phyloP scores from a whole-genome alignment of 164 flowering plant species.

The Malania oleifera region DNA sequence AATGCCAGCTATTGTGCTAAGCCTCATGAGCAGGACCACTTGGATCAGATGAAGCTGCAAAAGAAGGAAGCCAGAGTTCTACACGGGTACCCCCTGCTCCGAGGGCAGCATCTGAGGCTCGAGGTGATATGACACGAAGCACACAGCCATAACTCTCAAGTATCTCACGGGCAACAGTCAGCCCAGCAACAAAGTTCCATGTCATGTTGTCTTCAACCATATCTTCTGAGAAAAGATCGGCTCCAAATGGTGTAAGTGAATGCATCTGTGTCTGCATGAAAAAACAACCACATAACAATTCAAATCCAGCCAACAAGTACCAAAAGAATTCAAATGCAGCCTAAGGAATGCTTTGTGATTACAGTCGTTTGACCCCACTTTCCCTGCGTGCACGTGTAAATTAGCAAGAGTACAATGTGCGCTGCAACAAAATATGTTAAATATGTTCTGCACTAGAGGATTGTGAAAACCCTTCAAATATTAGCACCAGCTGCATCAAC shows the following conservation, averaged over 20 bases:
- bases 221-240: constrained; percentile 61
- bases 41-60: constrained; percentile 23
- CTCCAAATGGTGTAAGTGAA: constrained; percentile 85
- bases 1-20: background rate
- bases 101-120: constrained; percentile 46
- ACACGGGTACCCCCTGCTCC: constrained; percentile 86
- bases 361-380: too few relatives aligned
- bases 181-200: constrained; percentile 95
- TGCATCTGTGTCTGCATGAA: constrained; percentile 85
- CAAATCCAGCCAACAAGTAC: background rate
- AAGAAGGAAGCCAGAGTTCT: constrained; percentile 85
- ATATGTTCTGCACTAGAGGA: too few relatives aligned
- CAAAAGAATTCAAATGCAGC: too few relatives aligned
- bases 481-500: too few relatives aligned
- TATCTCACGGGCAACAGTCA: constrained; percentile 87
- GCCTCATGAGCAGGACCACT: constrained; percentile 13
- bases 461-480: too few relatives aligned
- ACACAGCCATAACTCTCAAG: constrained; percentile 90
- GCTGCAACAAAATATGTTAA: too few relatives aligned
- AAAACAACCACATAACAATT: constrained; percentile 4
- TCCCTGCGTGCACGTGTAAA: too few relatives aligned
- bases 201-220: constrained; percentile 88
- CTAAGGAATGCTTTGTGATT: too few relatives aligned
- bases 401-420: too few relatives aligned
- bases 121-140: constrained; percentile 76